A percentile compares a stretch with the other conserved stretches of the same genome.
Conservation (phyloP, 179 eudicot species). For the Nepenthes alata region DNA sequence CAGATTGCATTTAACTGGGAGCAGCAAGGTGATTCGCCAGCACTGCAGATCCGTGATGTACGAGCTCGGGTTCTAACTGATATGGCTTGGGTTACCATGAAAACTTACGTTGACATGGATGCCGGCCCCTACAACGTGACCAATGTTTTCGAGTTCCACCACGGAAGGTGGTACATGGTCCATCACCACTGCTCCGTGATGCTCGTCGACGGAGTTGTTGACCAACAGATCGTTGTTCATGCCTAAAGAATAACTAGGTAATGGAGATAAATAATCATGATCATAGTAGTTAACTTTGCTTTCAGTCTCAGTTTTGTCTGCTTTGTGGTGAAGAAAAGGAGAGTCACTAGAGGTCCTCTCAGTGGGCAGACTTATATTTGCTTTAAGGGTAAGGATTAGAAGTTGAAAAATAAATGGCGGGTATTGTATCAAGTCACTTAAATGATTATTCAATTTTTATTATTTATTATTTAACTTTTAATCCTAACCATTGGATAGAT, state of each 20-base stretch:
- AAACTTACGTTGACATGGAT: constrained; percentile 49
- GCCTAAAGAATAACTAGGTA: neutral
- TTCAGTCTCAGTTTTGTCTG: no score
- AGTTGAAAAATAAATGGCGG: no score
- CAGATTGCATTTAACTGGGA: constrained; percentile 70
- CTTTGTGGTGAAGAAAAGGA: no score
- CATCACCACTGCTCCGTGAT: constrained; percentile 49
- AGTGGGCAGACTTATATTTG: no score
- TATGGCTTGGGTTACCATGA: constrained; percentile 86
- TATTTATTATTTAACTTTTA: no score
- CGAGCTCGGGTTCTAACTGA: constrained; percentile 60
- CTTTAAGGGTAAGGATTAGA: no score
- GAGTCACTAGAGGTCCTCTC: no score
- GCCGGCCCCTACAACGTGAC: constrained; percentile 43
- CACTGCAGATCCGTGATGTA: constrained; percentile 67
- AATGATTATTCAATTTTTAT: no score
- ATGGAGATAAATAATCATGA: no score
- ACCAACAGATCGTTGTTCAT: constrained; percentile 10
- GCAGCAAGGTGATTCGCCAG: constrained; percentile 31
- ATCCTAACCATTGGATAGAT: no score
- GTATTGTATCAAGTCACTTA: no score
- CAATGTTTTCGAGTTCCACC: constrained; percentile 66
- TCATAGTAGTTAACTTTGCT: no score
- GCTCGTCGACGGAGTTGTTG: constrained; percentile 7
- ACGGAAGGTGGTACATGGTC: constrained; percentile 87